Evolutionary conservation across 176 grass and related monocot genomes (phyloP).

Genomic region (Rhipidocladum racemiflorum): DNA sequence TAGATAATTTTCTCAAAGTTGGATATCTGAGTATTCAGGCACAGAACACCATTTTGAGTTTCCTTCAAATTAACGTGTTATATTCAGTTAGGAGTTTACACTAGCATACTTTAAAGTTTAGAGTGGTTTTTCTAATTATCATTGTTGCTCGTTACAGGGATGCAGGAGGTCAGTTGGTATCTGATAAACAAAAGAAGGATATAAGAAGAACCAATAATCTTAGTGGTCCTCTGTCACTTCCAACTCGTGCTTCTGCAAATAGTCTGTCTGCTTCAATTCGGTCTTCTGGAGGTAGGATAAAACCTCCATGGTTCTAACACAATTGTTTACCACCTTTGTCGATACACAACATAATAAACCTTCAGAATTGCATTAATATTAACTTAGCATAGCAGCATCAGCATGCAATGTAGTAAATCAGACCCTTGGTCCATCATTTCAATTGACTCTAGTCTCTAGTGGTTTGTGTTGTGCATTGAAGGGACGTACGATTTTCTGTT

Average conservation of each 20-base stretch:
- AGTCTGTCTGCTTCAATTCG: conserved; percentile 94
- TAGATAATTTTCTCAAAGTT: conserved; percentile 8
- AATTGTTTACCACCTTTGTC: background rate
- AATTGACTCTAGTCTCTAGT: background rate
- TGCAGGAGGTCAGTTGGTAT: conserved; percentile 5
- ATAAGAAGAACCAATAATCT: conserved; percentile 62
- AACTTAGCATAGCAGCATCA: background rate
- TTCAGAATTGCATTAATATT: background rate
- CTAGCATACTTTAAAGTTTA: background rate
- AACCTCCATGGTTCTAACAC: background rate
- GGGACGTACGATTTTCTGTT: background rate
- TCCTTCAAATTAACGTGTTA: background rate
- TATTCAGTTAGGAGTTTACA: background rate
- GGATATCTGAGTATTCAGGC: background rate
- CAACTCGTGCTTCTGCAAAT: conserved; percentile 94
- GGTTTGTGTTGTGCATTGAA: background rate
- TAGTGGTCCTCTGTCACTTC: conserved; percentile 84
- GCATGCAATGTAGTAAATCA: background rate
- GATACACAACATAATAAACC: background rate
- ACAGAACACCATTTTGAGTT: conserved; percentile 12
- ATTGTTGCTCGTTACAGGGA: conserved; percentile 30
- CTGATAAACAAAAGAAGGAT: conserved; percentile 48
- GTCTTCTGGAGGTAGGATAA: conserved; percentile 73
- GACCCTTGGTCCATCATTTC: background rate
- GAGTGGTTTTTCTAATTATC: conserved; percentile 3